phyloP scores from a whole-genome alignment of 352 stramenopile genomes.

The Lagenidium sp. region DNA sequence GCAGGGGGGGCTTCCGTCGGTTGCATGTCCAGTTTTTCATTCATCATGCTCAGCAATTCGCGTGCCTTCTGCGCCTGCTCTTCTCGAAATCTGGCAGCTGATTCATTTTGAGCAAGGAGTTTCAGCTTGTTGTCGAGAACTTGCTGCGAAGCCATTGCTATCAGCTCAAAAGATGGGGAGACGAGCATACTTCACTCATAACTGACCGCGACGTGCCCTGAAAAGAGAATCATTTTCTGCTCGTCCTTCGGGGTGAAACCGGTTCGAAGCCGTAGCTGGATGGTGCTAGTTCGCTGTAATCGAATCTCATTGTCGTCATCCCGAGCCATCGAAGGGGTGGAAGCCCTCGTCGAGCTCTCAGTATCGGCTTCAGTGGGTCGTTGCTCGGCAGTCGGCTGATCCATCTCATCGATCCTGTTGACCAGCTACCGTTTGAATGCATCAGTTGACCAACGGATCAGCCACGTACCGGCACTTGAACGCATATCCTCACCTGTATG shows the following conservation, averaged over 20 bases:
- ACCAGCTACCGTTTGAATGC: slow-evolving; percentile 24
- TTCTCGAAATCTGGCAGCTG: slow-evolving; percentile 29
- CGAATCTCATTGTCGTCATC: slow-evolving; percentile 31
- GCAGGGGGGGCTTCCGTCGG: neutral
- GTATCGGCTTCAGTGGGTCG: neutral
- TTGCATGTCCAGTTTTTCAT: slow-evolving; percentile 23
- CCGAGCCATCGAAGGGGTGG: neutral
- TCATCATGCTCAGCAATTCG: slow-evolving; percentile 52
- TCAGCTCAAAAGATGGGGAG: neutral
- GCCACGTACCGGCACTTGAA: neutral
- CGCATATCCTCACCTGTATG: slow-evolving; percentile 22
- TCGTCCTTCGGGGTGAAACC: slow-evolving; percentile 57
- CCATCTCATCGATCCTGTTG: slow-evolving; percentile 29
- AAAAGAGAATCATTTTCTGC: slow-evolving; percentile 54
- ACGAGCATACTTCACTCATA: neutral
- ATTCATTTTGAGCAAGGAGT: slow-evolving; percentile 19
- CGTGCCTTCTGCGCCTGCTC: slow-evolving; percentile 33
- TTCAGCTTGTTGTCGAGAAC: slow-evolving; percentile 40
- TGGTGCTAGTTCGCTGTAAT: slow-evolving; percentile 21
- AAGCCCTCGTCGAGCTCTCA: neutral
- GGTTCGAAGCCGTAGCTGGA: slow-evolving; percentile 7
- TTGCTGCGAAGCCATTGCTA: too few relatives aligned
- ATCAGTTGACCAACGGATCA: too few relatives aligned
- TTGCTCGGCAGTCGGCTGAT: neutral
- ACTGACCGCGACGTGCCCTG: slow-evolving; percentile 37